phyloP scores from a whole-genome alignment of 75 land plant species.

The Larix kaempferi region DNA sequence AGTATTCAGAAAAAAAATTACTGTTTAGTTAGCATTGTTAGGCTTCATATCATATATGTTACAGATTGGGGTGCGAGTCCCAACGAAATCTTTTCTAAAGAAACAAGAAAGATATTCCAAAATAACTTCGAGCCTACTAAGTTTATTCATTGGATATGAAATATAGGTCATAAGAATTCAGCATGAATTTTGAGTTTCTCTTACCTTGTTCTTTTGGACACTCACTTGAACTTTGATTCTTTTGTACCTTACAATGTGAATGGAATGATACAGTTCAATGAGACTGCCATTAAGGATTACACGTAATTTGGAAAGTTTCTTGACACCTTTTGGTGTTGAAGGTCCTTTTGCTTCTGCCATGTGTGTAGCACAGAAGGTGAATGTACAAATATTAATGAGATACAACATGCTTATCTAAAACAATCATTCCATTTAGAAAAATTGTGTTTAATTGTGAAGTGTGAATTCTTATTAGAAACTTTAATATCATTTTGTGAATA shows the following conservation, averaged over 20 bases:
- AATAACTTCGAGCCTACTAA: constrained; percentile 94
- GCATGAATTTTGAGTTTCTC: too few species aligned
- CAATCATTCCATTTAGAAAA: constrained; percentile 6
- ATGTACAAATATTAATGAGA: too few species aligned
- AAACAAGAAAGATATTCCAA: too few species aligned
- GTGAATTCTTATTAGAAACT: too few species aligned
- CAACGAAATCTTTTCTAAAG: constrained; percentile 98
- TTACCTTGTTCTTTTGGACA: background rate
- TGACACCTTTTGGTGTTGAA: too few species aligned
- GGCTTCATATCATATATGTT: too few species aligned
- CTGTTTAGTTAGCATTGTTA: constrained; percentile 93
- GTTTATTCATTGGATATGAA: background rate
- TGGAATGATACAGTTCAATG: constrained; percentile 89
- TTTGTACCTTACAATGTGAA: constrained; percentile 84
- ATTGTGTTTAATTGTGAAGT: background rate
- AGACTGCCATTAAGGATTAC: constrained; percentile 98
- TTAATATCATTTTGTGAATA: too few species aligned
- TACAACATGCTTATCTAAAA: constrained; percentile 10
- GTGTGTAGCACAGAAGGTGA: too few species aligned
- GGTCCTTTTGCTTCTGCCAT: constrained; percentile 96
- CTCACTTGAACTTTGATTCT: background rate
- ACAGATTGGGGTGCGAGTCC: constrained; percentile 97
- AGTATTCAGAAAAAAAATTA: constrained; percentile 99
- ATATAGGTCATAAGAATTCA: background rate
- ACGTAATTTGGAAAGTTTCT: constrained; percentile 86